Percentiles rank a stretch among this genome's conserved stretches.
Evolutionary conservation across 2,329 filamentous ascomycete species (phyloP).

Genomic region (Exophiala sp.): DNA sequence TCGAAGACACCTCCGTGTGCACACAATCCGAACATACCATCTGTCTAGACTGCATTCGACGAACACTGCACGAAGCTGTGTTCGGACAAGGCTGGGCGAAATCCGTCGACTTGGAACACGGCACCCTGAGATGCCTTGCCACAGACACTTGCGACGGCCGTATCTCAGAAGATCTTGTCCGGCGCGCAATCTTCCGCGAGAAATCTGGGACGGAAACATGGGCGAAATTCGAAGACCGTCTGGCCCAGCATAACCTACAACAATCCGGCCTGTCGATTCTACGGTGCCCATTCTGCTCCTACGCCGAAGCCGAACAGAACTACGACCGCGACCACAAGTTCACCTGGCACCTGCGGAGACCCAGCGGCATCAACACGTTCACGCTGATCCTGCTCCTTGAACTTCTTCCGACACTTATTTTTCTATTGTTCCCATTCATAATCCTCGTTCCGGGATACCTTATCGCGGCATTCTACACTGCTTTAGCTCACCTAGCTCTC

Average conservation of each 20-base stretch:
- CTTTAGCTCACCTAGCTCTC: conserved; percentile 62
- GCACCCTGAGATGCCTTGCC: conserved; percentile 77
- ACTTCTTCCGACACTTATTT: conserved; percentile 46
- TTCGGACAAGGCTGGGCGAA: conserved; percentile 90
- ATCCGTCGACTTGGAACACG: conserved; percentile 65
- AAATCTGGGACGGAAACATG: conserved; percentile 66
- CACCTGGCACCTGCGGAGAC: conserved; percentile 52
- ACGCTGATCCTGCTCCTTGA: conserved; percentile 42
- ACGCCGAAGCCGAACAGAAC: conserved; percentile 78
- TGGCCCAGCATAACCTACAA: conserved; percentile 68
- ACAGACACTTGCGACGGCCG: conserved; percentile 66
- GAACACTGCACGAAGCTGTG: conserved; percentile 75
- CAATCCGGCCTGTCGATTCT: conserved; percentile 69
- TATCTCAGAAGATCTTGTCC: conserved; percentile 63
- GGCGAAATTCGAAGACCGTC: conserved; percentile 68
- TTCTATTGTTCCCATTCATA: conserved; percentile 49
- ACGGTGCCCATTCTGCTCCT: conserved; percentile 83
- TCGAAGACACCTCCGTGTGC: conserved; percentile 45
- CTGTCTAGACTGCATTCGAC: conserved; percentile 68
- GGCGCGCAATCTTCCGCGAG: conserved; percentile 64
- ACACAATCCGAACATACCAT: conserved; percentile 41
- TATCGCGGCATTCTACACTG: conserved; percentile 48
- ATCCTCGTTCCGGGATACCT: conserved; percentile 50
- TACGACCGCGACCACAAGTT: conserved; percentile 54
- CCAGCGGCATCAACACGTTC: conserved; percentile 50